A percentile compares a stretch with the other conserved stretches of the same genome.
These are phyloP conservation scores for Pestalotiopsis sp. DNA, from an alignment of 2,329 filamentous ascomycete species.

Conservation along the genomic window DNA sequence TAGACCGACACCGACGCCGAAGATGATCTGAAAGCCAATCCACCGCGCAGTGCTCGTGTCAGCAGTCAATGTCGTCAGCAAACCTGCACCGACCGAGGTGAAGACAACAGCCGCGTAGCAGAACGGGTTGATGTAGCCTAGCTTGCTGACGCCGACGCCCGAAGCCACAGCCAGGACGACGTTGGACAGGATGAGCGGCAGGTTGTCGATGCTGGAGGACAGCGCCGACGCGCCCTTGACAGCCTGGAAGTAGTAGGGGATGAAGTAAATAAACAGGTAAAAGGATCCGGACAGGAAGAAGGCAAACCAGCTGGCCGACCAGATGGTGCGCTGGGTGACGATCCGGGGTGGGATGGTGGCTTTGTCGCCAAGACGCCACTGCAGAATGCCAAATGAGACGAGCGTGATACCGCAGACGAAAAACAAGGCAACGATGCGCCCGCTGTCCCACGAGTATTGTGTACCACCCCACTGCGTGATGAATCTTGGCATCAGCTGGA, in stretches of 20 bases:
- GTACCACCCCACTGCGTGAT: neutral
- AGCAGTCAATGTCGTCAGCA: neutral
- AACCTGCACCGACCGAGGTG: neutral
- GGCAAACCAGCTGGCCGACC: neutral
- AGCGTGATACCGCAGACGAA: neutral
- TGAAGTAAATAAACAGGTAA: neutral
- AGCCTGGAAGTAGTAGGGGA: neutral
- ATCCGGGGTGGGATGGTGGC: neutral
- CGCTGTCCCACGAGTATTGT: neutral
- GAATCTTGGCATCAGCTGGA: neutral
- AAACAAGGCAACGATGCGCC: neutral
- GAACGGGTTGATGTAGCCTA: conserved; percentile 31
- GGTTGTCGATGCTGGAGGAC: neutral
- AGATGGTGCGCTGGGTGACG: neutral
- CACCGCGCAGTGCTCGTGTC: neutral
- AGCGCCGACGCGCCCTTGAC: neutral
- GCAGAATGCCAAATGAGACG: neutral
- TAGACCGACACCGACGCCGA: too few relatives aligned
- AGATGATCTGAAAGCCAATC: neutral
- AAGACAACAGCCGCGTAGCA: conserved; percentile 26
- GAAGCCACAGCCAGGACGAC: conserved; percentile 29
- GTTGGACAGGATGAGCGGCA: conserved; percentile 29
- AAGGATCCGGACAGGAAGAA: neutral
- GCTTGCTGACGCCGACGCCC: conserved; percentile 22
- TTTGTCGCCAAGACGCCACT: neutral